Conservation (phyloP, 1,284 basidiomycete species). For the Cryptococcus sp. region DNA sequence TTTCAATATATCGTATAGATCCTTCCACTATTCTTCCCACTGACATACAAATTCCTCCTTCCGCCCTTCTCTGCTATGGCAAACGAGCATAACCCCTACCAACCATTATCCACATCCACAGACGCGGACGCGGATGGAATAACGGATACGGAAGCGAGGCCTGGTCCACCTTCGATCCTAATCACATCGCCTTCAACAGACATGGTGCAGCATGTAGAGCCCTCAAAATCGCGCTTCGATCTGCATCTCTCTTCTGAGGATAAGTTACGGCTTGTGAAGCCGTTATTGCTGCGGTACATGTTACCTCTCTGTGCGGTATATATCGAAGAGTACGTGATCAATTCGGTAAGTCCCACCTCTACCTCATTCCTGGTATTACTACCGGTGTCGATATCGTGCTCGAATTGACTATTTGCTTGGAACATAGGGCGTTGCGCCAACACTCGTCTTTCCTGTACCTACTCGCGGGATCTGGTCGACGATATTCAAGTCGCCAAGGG, state of each 20-base stretch:
- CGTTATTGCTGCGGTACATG: constrained; percentile 70
- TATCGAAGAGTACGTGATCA: constrained; percentile 90
- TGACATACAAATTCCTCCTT: constrained; percentile 72
- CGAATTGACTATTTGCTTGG: constrained; percentile 26
- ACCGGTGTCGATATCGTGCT: background rate
- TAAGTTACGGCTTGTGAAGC: constrained; percentile 73
- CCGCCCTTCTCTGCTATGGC: constrained; percentile 54
- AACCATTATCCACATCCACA: constrained; percentile 32
- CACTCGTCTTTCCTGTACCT: constrained; percentile 86
- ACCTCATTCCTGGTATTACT: constrained; percentile 10
- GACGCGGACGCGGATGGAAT: background rate
- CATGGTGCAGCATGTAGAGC: constrained; percentile 15
- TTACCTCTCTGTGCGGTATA: constrained; percentile 53
- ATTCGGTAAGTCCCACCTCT: constrained; percentile 62
- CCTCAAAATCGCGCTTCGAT: background rate
- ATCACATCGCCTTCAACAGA: constrained; percentile 45
- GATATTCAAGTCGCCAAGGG: constrained; percentile 82
- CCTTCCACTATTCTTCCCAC: constrained; percentile 72
- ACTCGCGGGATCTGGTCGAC: constrained; percentile 63
- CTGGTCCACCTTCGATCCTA: constrained; percentile 60
- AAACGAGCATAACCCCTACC: background rate
- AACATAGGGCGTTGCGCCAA: constrained; percentile 78
- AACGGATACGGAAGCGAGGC: too few relatives aligned
- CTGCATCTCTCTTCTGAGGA: constrained; percentile 57
- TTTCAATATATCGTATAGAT: constrained; percentile 56